Base-by-base conservation (phyloP, 768 basidiomycete genomes). In the Rubroboletus pulcherrimus region DNA sequence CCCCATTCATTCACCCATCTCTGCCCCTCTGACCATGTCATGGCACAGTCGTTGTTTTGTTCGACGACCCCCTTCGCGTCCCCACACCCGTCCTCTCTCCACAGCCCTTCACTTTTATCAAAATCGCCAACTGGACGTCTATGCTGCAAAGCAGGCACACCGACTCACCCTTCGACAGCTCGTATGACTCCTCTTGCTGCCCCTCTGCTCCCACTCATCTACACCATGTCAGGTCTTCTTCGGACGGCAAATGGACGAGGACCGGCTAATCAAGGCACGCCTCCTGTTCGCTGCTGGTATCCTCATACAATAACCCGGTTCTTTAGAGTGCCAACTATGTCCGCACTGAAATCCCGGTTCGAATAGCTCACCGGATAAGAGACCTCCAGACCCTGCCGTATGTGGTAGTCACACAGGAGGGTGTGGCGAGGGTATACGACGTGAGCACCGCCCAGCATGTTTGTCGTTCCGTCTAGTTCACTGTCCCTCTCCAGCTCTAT, bases 371-470 rank as follows among this genome's bases (percentile, higher is more conserved):
- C 69, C 81, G 93, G 45, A 73, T 95, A 56, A 83, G 90, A 54
- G 93, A 96, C 65, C 77, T 96, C 63, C 93, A 96, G 72, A 77
- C 84, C 1, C 75, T 96, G 45, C 93, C 93, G 5, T 93, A 89
- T 64, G 81, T 89, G 21, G 91, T 93, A 8, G 91, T 93, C 30
- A 91, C 87, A 5, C 87, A 93, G 60, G 90, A 93, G 62, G 84
- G 84, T 0, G 84, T 95, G 15, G 84, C 85, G 29, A 85, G 80
- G 63, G 91, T 95, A 37, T 93, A 94, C 63, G 87, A 92, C 74
- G 89, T 91, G 51, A 61, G 85, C n/a, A 69, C 51, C 54, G 44
- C 38, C 4, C 38, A 34, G 42, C 29, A 7, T 53, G 12, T 35
- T 21, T n/a, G 2, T n/a, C n/a, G 44, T 15, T 54, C 19, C 24